Base-by-base conservation (phyloP, 1,284 basidiomycete species). In the Exobasidium cylindrosporum region DNA sequence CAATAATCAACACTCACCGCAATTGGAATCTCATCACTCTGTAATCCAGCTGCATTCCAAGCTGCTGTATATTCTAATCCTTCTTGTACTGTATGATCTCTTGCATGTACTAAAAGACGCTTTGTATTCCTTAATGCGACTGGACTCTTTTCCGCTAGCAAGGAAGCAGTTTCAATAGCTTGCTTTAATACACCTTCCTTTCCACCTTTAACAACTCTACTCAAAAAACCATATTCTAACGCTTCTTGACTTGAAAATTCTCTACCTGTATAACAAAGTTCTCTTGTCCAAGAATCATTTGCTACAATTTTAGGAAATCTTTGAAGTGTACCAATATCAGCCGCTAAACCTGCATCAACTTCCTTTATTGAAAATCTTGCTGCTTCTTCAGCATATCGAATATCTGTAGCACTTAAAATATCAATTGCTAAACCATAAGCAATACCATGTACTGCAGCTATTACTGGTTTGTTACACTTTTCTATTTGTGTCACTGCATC, bases 321-420 rank as follows among this genome's bases (percentile, higher is more conserved):
- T 32, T 93, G 90, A 14, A 97, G 85, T 0, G 91, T 89, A 1
- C 93, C 93, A 54, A 95, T 88, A 78, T 96, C 93, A 1, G 93
- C 90, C 1, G 92, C 92, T 0, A 96, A 83, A 0, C 91, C 92
- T 6, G 92, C 86, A 73, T 93, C 91, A 6, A 92, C 89, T 84
- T 97, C 92, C 90, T 92, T 91, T 82, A 96, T 90, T 17, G 86
- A 85, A 74, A 96, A 91, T 1, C 77, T 73, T 0, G 86, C 81
- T 66, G 87, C 83, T 0, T 85, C 82, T 0, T 89, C 85, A 1
- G 88, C 87, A 66, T 89, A 87, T 0, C 93, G 85, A 11, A 96
- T 84, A 76, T 96, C 93, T 76, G 90, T 91, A 0, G 89, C 88
- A 0, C 85, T 83, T 17, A 90, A 84, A 65, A 95, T 85, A 80